These are phyloP conservation scores for Trichoderma reesei DNA, from an alignment of 495 filamentous ascomycete species.

Conservation along the genomic window DNA sequence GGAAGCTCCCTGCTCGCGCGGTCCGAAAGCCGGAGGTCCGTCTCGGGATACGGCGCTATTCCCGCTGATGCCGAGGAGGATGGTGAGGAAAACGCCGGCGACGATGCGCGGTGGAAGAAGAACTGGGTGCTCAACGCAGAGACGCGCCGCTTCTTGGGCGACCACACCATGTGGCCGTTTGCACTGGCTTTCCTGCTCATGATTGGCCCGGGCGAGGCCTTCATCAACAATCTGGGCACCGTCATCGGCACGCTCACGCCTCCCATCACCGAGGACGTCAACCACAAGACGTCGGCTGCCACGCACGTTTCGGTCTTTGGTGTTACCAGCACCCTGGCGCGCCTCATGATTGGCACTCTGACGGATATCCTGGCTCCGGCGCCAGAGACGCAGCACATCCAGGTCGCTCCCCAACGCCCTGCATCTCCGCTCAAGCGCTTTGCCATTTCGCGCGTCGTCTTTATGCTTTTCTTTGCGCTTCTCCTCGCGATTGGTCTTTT, in stretches of 20 bases:
- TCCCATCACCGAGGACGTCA: conserved; percentile 34
- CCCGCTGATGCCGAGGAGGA: conserved; percentile 25
- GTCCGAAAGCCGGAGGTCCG: conserved; percentile 22
- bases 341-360: conserved; percentile 73
- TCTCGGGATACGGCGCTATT: conserved; percentile 26
- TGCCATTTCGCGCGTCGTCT: conserved; percentile 64
- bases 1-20: conserved; percentile 30
- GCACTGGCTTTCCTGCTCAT: conserved; percentile 87
- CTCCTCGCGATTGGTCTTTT: conserved; percentile 69
- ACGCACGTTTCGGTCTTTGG: conserved; percentile 90
- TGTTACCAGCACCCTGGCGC: conserved; percentile 79
- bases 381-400: conserved; percentile 31
- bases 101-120: conserved; percentile 65
- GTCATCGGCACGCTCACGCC: conserved; percentile 80
- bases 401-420: conserved; percentile 23
- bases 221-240: conserved; percentile 95
- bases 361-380: conserved; percentile 80
- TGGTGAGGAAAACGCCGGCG: conserved; percentile 28
- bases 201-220: conserved; percentile 87
- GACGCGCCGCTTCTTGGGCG: conserved; percentile 69
- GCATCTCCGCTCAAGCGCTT: conserved; percentile 30
- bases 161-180: conserved; percentile 92
- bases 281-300: conserved; percentile 55
- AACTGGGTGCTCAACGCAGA: conserved; percentile 79
- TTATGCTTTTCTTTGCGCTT: conserved; percentile 66